These are phyloP conservation scores for Gypsophila paniculata DNA, from an alignment of 179 eudicot genomes.

Conservation along the genomic window DNA sequence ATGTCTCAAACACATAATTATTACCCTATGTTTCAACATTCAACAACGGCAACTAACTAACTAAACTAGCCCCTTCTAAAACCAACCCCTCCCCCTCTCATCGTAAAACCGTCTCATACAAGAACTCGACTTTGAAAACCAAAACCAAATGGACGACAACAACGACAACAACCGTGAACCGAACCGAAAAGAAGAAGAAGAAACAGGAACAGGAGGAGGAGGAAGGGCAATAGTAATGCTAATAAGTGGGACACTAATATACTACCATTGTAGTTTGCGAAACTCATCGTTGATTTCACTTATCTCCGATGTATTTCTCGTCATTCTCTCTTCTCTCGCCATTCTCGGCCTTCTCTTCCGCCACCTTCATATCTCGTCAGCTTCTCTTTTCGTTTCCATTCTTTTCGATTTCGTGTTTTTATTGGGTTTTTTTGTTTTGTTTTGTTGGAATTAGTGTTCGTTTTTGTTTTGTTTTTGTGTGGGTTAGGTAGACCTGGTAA, in stretches of 20 bases:
- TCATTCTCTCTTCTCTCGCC: slow-evolving; percentile 88
- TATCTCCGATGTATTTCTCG: slow-evolving; percentile 82
- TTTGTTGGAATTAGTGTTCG: no score
- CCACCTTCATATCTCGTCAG: slow-evolving; percentile 61
- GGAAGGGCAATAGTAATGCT: slow-evolving; percentile 55
- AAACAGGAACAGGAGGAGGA: slow-evolving; percentile 24
- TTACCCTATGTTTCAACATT: no score
- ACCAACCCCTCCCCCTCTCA: no score
- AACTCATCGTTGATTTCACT: slow-evolving; percentile 67
- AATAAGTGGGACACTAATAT: slow-evolving; percentile 63
- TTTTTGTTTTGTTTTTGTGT: no score
- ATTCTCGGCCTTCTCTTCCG: slow-evolving; percentile 96
- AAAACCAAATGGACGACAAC: background rate
- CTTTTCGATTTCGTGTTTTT: no score
- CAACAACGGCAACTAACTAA: no score
- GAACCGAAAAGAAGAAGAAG: slow-evolving; percentile 35
- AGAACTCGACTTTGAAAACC: no score
- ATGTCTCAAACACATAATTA: no score
- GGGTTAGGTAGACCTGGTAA: no score
- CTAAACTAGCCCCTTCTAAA: no score
- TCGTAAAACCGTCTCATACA: no score
- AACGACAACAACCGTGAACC: slow-evolving; percentile 15
- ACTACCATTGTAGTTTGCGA: slow-evolving; percentile 80
- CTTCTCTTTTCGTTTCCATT: background rate
- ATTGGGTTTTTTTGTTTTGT: no score